Evolutionary conservation across 1,284 basidiomycete genomes (phyloP).

Genomic region (Cutaneotrichosporon mucoides): DNA sequence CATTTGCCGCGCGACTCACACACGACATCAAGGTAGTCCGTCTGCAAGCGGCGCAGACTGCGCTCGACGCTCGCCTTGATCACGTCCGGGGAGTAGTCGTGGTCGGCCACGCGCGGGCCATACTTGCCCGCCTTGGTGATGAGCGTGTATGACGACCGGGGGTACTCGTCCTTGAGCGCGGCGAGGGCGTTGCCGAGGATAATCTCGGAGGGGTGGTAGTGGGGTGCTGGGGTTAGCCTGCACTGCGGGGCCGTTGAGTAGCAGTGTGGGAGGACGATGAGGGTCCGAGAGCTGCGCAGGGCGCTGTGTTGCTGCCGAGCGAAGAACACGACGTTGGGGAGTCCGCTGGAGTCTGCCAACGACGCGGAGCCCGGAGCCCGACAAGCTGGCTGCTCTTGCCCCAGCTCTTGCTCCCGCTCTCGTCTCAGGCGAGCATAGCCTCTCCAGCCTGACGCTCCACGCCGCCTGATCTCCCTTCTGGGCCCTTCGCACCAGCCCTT

Average conservation of each 20-base stretch:
- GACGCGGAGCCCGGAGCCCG: too few relatives aligned
- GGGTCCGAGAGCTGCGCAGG: neutral
- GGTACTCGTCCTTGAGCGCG: conserved; percentile 64
- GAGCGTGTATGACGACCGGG: conserved; percentile 72
- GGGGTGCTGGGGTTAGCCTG: conserved; percentile 49
- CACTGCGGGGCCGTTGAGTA: neutral
- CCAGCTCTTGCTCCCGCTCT: too few relatives aligned
- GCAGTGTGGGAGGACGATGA: neutral
- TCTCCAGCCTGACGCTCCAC: too few relatives aligned
- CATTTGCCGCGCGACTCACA: conserved; percentile 47
- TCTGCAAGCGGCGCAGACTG: conserved; percentile 70
- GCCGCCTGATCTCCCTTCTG: too few relatives aligned
- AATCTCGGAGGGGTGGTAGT: conserved; percentile 87
- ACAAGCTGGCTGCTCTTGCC: too few relatives aligned
- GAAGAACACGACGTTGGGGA: too few relatives aligned
- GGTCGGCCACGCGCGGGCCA: conserved; percentile 58
- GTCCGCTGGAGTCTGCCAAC: too few relatives aligned
- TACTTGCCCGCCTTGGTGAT: conserved; percentile 94
- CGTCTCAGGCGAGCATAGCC: too few relatives aligned
- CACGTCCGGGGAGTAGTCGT: conserved; percentile 69
- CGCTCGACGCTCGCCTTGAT: conserved; percentile 67
- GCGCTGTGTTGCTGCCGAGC: too few relatives aligned
- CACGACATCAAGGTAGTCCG: conserved; percentile 76
- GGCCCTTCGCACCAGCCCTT: too few relatives aligned
- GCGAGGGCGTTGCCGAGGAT: conserved; percentile 73